These are phyloP conservation scores for Trichocladium uniseriatum DNA, from an alignment of 495 filamentous ascomycete genomes.

Conservation along the genomic window DNA sequence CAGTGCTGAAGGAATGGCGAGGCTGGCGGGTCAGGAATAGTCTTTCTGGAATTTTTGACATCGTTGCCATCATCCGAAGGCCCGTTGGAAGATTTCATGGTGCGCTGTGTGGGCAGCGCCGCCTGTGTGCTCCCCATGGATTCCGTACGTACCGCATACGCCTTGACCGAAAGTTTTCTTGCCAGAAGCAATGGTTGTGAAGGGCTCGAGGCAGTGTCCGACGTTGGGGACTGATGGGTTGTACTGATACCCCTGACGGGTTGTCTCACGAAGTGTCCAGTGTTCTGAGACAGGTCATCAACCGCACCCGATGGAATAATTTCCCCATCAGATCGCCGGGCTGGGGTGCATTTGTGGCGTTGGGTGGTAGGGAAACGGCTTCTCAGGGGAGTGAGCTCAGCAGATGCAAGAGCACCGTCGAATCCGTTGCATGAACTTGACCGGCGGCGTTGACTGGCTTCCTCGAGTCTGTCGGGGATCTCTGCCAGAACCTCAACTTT, in stretches of 20 bases:
- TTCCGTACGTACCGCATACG: background rate
- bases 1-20: background rate
- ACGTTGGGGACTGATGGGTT: background rate
- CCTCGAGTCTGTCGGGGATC: too few species aligned
- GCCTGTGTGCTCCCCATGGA: too few species aligned
- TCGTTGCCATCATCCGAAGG: background rate
- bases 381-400: too few species aligned
- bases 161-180: conserved; percentile 9
- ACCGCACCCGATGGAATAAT: too few species aligned
- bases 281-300: background rate
- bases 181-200: conserved; percentile 1
- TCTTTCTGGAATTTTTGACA: background rate
- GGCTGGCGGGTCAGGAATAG: background rate
- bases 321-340: too few species aligned
- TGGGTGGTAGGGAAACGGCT: too few species aligned
- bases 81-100: too few species aligned
- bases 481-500: background rate
- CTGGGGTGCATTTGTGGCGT: too few species aligned
- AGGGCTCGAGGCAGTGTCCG: background rate
- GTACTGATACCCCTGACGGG: background rate
- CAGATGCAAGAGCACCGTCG: too few species aligned
- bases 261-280: background rate
- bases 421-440: too few species aligned
- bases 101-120: too few species aligned
- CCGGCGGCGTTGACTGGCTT: too few species aligned